Conservation (phyloP, 768 basidiomycete genomes). For the Phylloporus scabripes region DNA sequence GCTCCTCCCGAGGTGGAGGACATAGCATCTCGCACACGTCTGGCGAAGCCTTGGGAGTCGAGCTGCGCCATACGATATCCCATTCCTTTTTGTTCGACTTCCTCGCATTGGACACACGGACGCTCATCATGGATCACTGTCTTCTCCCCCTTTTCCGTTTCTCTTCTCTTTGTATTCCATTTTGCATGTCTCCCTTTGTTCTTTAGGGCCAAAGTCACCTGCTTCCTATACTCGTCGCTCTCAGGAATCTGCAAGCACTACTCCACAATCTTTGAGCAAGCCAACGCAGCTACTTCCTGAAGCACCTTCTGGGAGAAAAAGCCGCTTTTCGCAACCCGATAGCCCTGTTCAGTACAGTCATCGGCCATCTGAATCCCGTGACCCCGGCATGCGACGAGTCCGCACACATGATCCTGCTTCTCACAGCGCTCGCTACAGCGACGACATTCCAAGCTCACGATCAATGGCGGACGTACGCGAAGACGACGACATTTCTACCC, state of each 20-base stretch:
- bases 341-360: constrained; percentile 7
- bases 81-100: constrained; percentile 35
- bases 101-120: constrained; percentile 37
- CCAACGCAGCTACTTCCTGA: constrained; percentile 12
- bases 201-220: constrained; percentile 40
- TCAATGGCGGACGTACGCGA: constrained; percentile 15
- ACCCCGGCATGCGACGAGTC: constrained; percentile 14
- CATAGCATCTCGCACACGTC: constrained; percentile 32
- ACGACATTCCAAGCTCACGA: constrained; percentile 19
- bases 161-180: constrained; percentile 26
- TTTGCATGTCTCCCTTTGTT: constrained; percentile 31
- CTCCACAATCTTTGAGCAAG: constrained; percentile 12
- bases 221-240: constrained; percentile 29
- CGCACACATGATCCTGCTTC: constrained; percentile 17
- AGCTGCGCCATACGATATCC: constrained; percentile 29
- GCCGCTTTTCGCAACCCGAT: constrained; percentile 23
- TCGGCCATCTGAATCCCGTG: constrained; percentile 12
- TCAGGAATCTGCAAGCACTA: constrained; percentile 17
- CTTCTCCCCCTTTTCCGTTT: constrained; percentile 28
- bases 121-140: constrained; percentile 38
- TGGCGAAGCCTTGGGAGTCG: constrained; percentile 44
- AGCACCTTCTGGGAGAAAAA: constrained; percentile 10
- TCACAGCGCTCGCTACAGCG: constrained; percentile 9
- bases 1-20: constrained; percentile 37
- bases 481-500: constrained; percentile 13